Evolutionary conservation across 2,329 filamentous ascomycete genomes (phyloP), one percentile per base, ranked within the genome.

Genomic region (Phyllosticta citrichinensis): DNA sequence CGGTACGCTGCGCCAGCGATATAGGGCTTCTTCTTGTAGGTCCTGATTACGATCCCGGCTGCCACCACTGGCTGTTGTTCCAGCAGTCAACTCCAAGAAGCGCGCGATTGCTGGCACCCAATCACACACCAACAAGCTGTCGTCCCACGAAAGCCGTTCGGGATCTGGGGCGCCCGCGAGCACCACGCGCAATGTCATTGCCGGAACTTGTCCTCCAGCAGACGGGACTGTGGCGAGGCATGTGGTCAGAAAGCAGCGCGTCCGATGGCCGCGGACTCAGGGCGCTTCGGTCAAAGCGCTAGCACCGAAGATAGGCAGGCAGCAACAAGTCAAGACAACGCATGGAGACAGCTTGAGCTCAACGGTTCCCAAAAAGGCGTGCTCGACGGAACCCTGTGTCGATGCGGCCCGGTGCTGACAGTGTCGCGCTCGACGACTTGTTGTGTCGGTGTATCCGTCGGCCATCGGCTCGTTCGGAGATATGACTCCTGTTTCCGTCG

Each of bases 81-180:
- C 40, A 47, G 17, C n/a, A 2, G 14, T 47, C 40, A 14, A 50
- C n/a, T 69, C 69, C 2, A 78, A 68, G 62, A 80, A 76, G n/a
- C 68, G 63, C 54, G 71, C 66, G 54, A 81, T 71, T 2, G 76
- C 69, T 1, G 72, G 71, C 11, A 72, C 66, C 65, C 82, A 82
- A 12, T 70, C 68, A 8, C 77, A 68, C 19, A 85, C 73, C 50
- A 89, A 77, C n/a, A 70, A 66, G 1, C 73, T 66, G 12, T 80
- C 70, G 54, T 78, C 70, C 82, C 86, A 88, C 51, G 79, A 71
- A 22, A 90, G 76, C 24, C 75, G 72, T 10, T 72, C 73, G 30
- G 74, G 69, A 35, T 79, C 72, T 2, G 87, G 87, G n/a, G 87
- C 85, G 24, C 87, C 87, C 59, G 81, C 78, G 60, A 86, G 72